phyloP scores from a whole-genome alignment of 2,329 filamentous ascomycete species.

The Emmonsiellopsis sp. region DNA sequence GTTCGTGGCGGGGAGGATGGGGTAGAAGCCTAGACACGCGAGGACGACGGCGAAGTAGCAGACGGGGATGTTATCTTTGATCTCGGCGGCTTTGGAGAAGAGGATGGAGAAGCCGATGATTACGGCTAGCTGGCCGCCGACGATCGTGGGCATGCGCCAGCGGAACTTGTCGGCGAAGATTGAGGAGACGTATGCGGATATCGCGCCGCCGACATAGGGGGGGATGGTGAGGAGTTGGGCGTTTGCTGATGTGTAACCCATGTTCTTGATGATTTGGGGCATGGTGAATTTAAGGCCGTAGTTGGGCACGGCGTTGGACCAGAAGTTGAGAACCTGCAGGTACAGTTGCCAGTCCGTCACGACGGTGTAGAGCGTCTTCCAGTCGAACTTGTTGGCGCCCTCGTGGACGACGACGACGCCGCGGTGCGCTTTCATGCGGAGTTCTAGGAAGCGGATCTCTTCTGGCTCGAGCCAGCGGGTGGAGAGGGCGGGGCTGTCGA shows the following conservation, averaged over 20 bases:
- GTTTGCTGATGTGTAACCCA: constrained; percentile 32
- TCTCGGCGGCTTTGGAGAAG: constrained; percentile 27
- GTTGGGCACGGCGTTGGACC: constrained; percentile 34
- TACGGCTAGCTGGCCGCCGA: constrained; percentile 25
- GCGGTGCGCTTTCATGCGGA: constrained; percentile 27
- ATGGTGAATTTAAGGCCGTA: constrained; percentile 27
- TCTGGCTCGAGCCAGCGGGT: constrained; percentile 30
- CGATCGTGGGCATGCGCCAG: constrained; percentile 34
- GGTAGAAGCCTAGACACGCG: constrained; percentile 36
- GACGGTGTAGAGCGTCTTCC: constrained; percentile 29
- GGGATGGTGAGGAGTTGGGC: constrained; percentile 26
- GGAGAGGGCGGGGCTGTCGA: constrained; percentile 32
- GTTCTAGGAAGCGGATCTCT: constrained; percentile 34
- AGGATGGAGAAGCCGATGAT: constrained; percentile 30
- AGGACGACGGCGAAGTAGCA: constrained; percentile 40
- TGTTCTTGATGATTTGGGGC: constrained; percentile 33
- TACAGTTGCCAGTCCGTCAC: constrained; percentile 43
- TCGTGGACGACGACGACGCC: constrained; percentile 6
- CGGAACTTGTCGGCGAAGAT: constrained; percentile 29
- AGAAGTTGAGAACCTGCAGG: constrained; percentile 34
- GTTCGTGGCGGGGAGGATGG: constrained; percentile 33
- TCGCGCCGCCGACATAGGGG: constrained; percentile 28
- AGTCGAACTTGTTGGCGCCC: constrained; percentile 23
- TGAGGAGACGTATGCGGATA: constrained; percentile 21
- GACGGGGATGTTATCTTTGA: constrained; percentile 32